Evolutionary conservation across 805 yeast genomes (phyloP).

Genomic region (Grigorovia humatica): DNA sequence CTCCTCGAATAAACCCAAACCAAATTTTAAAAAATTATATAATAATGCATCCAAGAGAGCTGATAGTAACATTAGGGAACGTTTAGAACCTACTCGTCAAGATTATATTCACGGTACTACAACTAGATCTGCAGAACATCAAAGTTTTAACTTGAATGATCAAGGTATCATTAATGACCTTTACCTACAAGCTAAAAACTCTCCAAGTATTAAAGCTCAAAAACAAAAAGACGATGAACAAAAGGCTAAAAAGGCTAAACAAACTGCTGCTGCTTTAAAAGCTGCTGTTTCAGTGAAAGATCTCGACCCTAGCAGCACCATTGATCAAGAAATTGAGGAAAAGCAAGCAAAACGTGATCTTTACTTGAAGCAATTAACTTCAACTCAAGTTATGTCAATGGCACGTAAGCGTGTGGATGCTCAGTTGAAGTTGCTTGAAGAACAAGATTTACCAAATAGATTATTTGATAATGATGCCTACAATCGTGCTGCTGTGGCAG

Average conservation of each 20-base stretch:
- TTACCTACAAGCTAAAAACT: slow-evolving; percentile 4
- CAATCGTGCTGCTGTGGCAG: slow-evolving; percentile 63
- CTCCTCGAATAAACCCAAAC: slow-evolving; percentile 2
- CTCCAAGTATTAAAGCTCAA: background rate
- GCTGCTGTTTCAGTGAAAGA: slow-evolving; percentile 34
- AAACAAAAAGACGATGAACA: slow-evolving; percentile 41
- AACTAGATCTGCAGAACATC: slow-evolving; percentile 9
- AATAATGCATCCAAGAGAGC: slow-evolving; percentile 25
- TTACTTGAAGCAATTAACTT: slow-evolving; percentile 23
- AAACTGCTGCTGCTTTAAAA: slow-evolving; percentile 28
- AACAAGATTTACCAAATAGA: slow-evolving; percentile 15
- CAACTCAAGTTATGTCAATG: slow-evolving; percentile 34
- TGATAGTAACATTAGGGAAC: slow-evolving; percentile 16
- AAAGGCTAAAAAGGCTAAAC: slow-evolving; percentile 40
- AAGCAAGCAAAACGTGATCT: slow-evolving; percentile 25
- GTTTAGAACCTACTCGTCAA: slow-evolving; percentile 13
- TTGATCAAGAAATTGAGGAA: slow-evolving; percentile 36
- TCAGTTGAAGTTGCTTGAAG: slow-evolving; percentile 34
- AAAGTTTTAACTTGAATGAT: slow-evolving; percentile 10
- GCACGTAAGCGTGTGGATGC: slow-evolving; percentile 46
- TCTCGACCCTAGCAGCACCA: slow-evolving; percentile 21
- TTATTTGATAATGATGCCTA: slow-evolving; percentile 37
- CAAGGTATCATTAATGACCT: slow-evolving; percentile 15
- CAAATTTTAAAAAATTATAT: slow-evolving; percentile 19
- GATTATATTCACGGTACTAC: slow-evolving; percentile 15